Evolutionary conservation across 768 basidiomycete species (phyloP), one percentile per base, ranked within the genome.

Genomic region (Lepiota subincarnata): DNA sequence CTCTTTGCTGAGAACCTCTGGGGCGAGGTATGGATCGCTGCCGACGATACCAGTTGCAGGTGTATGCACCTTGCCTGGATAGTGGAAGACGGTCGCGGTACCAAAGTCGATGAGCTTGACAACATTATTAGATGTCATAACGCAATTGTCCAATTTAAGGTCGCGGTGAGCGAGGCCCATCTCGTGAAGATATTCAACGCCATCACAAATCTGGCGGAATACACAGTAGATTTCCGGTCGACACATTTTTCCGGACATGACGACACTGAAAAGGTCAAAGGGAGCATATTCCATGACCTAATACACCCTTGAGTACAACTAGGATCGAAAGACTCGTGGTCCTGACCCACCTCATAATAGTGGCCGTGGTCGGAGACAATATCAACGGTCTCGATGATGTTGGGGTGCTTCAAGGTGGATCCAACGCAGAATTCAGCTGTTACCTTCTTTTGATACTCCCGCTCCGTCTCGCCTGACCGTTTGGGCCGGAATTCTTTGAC

Each of bases 231-330:
- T 94, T 71, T 99, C 96, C 48, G 95, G 94, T 19, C 97, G 88
- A 56, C 86, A 83, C 97, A 99, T 99, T 73, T 93, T 97, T 59
- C 92, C 91, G 13, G 95, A 94, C 97, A 99, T 99, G 78, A 99
- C 97, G 65, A 98, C 95, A 55, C 89, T 92, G 74, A 99, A 99
- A 53, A 99, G 85, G 72, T 99, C 97, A 65, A 86, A 97, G 14
- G 97, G 97, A 2, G 97, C 97, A 64, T 97, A 98, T 70, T 98
- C 96, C 97, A 99, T 99, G 74, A 98, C 89, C 95, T 98, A 66
- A 16, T 12, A 18, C 14, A 40, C 41, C n/a, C n/a, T n/a, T 54
- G 2, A 39, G 36, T 62, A 59, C 22, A 57, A 35, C 45, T 50
- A 57, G 41, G 47, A 48, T 31, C 36, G 50, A 36, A 50, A 48